Evolutionary conservation across 192 early-diverging fungal species (phyloP).

Genomic region (Linnemannia exigua): DNA sequence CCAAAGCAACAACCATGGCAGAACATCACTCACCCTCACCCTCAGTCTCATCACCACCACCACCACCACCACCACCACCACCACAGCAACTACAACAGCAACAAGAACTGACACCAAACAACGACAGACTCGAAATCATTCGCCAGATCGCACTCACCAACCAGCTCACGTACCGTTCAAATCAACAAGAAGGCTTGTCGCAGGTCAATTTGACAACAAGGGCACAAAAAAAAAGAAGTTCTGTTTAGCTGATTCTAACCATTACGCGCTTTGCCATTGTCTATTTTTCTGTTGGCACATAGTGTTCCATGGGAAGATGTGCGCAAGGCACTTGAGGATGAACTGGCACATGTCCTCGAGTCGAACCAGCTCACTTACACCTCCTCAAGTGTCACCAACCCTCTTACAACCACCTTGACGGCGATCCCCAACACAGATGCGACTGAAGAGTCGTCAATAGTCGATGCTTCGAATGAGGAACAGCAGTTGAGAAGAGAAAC

Average conservation of each 20-base stretch:
- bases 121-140: constrained; percentile 8
- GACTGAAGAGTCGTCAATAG: too few relatives aligned
- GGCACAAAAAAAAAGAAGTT: too few relatives aligned
- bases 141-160: constrained; percentile 38
- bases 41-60: not conserved
- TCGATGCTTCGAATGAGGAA: not conserved
- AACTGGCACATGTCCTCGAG: constrained; percentile 28
- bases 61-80: not conserved
- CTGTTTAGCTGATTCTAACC: too few relatives aligned
- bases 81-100: not conserved
- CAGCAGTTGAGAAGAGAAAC: not conserved
- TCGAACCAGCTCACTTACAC: constrained; percentile 35
- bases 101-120: not conserved
- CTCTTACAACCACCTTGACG: constrained; percentile 34
- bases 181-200: not conserved
- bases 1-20: not conserved
- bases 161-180: constrained; percentile 25
- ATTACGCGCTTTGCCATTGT: not conserved
- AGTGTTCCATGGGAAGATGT: constrained; percentile 51
- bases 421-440: constrained; percentile 3
- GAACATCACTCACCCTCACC: not conserved
- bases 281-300: not conserved
- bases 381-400: constrained; percentile 37
- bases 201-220: too few relatives aligned
- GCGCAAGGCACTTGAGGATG: constrained; percentile 13